A percentile compares a stretch with the other conserved stretches of the same genome.
Evolutionary conservation across 345 rosid species (phyloP).

Genomic region (Boechera divaricarpa): DNA sequence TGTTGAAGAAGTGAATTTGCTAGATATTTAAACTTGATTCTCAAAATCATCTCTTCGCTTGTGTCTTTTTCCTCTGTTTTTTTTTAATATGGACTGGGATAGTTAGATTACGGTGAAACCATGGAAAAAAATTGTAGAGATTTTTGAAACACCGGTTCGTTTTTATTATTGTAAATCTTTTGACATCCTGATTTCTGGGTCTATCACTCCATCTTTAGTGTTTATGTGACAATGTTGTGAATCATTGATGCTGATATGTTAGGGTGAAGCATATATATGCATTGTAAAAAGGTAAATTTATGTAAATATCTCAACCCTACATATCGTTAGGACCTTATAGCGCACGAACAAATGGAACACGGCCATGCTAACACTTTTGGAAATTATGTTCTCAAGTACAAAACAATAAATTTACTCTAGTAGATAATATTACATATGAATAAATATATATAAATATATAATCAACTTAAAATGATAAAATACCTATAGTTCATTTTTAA

Average conservation of each 20-base stretch:
- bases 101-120: slow-evolving; percentile 39
- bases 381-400: background rate
- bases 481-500: too few species aligned
- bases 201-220: slow-evolving; percentile 12
- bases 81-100: slow-evolving; percentile 10
- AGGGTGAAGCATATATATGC: background rate
- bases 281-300: background rate
- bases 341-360: background rate
- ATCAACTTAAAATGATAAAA: too few species aligned
- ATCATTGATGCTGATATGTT: slow-evolving; percentile 12
- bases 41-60: slow-evolving; percentile 25
- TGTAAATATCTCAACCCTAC: background rate
- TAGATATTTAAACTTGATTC: slow-evolving; percentile 20
- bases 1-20: slow-evolving; percentile 37
- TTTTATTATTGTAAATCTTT: slow-evolving; percentile 18
- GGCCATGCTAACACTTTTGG: background rate
- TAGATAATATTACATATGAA: too few species aligned
- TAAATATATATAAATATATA: too few species aligned
- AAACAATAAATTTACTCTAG: too few species aligned
- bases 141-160: slow-evolving; percentile 15
- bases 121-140: slow-evolving; percentile 14
- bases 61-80: background rate
- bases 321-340: background rate
- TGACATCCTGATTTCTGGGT: slow-evolving; percentile 2
- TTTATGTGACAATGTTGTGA: slow-evolving; percentile 7